phyloP scores from a whole-genome alignment of 495 filamentous ascomycete genomes.

The Penicillium bovifimosum region DNA sequence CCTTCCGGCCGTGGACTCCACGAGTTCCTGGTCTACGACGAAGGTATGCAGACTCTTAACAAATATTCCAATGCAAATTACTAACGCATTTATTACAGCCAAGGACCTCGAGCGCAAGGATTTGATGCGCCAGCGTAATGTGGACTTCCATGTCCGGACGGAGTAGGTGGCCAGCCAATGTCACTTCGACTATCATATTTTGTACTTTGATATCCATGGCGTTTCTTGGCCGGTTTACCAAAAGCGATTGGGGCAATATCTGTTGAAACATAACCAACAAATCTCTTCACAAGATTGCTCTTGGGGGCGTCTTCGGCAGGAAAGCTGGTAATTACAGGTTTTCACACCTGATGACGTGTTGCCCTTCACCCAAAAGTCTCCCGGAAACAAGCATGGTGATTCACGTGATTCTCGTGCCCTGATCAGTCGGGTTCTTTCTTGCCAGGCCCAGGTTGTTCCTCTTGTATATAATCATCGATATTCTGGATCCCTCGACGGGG shows the following conservation, averaged over 20 bases:
- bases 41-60: conserved; percentile 45
- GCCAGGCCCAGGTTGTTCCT: conserved; percentile 5
- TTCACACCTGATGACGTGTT: neutral
- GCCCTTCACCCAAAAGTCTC: neutral
- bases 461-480: conserved; percentile 26
- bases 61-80: neutral
- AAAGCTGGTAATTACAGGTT: neutral
- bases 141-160: conserved; percentile 22
- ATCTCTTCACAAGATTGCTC: conserved; percentile 4
- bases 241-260: conserved; percentile 30
- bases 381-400: neutral
- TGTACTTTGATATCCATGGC: conserved; percentile 44
- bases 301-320: conserved; percentile 1
- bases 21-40: conserved; percentile 90
- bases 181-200: conserved; percentile 25
- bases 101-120: conserved; percentile 71
- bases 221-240: conserved; percentile 40
- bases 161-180: conserved; percentile 17
- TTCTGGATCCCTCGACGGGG: neutral
- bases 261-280: conserved; percentile 14
- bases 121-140: conserved; percentile 64
- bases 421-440: neutral
- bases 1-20: conserved; percentile 80
- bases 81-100: conserved; percentile 42
- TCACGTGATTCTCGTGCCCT: neutral